Evolutionary conservation across 768 basidiomycete genomes (phyloP).

Genomic region (Trametes maxima): DNA sequence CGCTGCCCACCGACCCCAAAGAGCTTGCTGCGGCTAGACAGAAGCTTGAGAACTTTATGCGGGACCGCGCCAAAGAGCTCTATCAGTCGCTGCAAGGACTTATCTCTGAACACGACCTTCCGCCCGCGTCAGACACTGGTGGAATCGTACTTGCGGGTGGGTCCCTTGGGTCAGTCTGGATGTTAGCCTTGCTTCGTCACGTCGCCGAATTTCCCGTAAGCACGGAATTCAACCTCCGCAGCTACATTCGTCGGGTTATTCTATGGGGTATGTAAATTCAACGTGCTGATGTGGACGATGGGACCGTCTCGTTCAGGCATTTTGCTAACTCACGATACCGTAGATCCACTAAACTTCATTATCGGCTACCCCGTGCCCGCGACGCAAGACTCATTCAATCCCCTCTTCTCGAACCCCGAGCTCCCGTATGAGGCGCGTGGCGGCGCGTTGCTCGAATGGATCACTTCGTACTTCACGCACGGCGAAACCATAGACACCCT

Average conservation of each 20-base stretch:
- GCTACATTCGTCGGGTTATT: slow-evolving; percentile 11
- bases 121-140: background rate
- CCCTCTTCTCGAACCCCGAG: background rate
- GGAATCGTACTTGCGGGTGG: slow-evolving; percentile 16
- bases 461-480: slow-evolving; percentile 12
- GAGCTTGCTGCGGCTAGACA: background rate
- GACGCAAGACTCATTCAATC: background rate
- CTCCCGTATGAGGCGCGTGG: slow-evolving; percentile 8
- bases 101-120: slow-evolving; percentile 5
- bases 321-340: background rate
- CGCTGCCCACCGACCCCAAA: background rate
- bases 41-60: slow-evolving; percentile 10
- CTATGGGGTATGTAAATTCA: slow-evolving; percentile 11
- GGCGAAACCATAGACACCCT: slow-evolving; percentile 1
- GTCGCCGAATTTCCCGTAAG: background rate
- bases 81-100: slow-evolving; percentile 1
- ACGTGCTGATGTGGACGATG: too few relatives aligned
- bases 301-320: too few relatives aligned
- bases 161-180: slow-evolving; percentile 13
- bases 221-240: background rate
- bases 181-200: slow-evolving; percentile 12
- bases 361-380: slow-evolving; percentile 10
- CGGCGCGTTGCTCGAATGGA: background rate
- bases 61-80: slow-evolving; percentile 8
- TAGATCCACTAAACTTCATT: background rate